Conservation (phyloP, 2,329 filamentous ascomycete genomes). For the Elsinoe fawcettii region DNA sequence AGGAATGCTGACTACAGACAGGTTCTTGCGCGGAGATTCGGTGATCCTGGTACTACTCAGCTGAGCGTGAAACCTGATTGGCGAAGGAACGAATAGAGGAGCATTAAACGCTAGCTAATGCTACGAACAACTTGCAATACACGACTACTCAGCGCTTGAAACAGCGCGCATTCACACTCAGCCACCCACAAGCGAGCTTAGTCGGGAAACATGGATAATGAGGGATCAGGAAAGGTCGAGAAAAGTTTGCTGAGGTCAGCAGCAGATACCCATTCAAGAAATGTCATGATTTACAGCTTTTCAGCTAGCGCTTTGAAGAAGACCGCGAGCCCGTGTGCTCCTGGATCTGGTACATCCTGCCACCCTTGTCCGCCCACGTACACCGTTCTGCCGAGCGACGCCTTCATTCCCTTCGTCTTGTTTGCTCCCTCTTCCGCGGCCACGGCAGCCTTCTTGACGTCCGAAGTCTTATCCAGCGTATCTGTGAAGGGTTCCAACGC, state of each 20-base stretch:
- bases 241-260: conserved; percentile 11
- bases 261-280: conserved; percentile 15
- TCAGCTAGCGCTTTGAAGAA: conserved; percentile 71
- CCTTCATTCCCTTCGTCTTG: conserved; percentile 84
- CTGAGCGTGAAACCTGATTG: conserved; percentile 37
- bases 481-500: conserved; percentile 83
- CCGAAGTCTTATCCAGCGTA: conserved; percentile 55
- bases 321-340: conserved; percentile 69
- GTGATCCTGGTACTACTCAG: conserved; percentile 78
- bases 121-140: too few species aligned
- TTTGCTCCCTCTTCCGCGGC: conserved; percentile 70
- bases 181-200: neutral
- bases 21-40: conserved; percentile 71
- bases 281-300: conserved; percentile 15
- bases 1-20: neutral
- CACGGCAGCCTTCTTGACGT: conserved; percentile 64
- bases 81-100: neutral
- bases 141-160: too few species aligned
- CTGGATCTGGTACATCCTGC: conserved; percentile 65
- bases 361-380: conserved; percentile 72
- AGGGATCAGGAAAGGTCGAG: neutral
- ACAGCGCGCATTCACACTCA: neutral
- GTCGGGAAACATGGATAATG: neutral
- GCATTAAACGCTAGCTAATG: too few species aligned
- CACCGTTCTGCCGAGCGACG: conserved; percentile 74